Evolutionary conservation across 495 filamentous ascomycete species (phyloP).

Genomic region (Bathelium albidoporum): DNA sequence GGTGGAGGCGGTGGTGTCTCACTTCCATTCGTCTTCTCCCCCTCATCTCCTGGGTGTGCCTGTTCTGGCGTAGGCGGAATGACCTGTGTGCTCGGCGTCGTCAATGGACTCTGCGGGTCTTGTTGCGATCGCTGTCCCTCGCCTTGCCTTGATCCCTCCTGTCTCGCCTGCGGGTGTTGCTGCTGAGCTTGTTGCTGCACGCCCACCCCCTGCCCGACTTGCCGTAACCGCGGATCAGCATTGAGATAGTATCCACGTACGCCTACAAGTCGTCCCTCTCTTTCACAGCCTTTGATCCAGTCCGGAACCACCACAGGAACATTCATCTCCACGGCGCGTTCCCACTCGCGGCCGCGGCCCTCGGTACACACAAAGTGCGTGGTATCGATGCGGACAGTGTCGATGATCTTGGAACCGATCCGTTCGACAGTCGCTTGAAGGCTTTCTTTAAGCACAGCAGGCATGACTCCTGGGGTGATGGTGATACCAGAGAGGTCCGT

Average conservation of each 20-base stretch:
- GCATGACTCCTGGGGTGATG: constrained; percentile 81
- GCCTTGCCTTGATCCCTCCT: constrained; percentile 10
- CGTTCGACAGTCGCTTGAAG: constrained; percentile 66
- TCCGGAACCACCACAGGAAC: constrained; percentile 96
- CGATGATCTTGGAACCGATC: constrained; percentile 86
- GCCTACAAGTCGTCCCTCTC: constrained; percentile 84
- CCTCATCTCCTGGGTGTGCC: constrained; percentile 10
- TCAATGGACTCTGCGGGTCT: constrained; percentile 1
- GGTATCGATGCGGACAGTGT: constrained; percentile 88
- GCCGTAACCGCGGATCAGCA: constrained; percentile 60
- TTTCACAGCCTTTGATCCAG: constrained; percentile 91
- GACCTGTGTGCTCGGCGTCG: not conserved
- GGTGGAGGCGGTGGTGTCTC: constrained; percentile 1
- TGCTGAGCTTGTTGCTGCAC: constrained; percentile 16
- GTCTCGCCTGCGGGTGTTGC: constrained; percentile 14
- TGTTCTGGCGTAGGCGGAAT: constrained; percentile 10
- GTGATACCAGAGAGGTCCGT: constrained; percentile 95
- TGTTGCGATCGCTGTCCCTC: constrained; percentile 10
- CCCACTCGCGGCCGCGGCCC: constrained; percentile 80
- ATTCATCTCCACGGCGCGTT: constrained; percentile 94
- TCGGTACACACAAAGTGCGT: constrained; percentile 99
- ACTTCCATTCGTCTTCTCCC: constrained; percentile 20
- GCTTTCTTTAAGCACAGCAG: constrained; percentile 60
- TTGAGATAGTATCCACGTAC: constrained; percentile 94
- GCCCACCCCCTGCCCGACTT: constrained; percentile 39